A percentile compares a stretch with the other conserved stretches of the same genome.
These are phyloP conservation scores for Mortierella sp. DNA, from an alignment of 371 early-diverging fungal species.

Conservation along the genomic window DNA sequence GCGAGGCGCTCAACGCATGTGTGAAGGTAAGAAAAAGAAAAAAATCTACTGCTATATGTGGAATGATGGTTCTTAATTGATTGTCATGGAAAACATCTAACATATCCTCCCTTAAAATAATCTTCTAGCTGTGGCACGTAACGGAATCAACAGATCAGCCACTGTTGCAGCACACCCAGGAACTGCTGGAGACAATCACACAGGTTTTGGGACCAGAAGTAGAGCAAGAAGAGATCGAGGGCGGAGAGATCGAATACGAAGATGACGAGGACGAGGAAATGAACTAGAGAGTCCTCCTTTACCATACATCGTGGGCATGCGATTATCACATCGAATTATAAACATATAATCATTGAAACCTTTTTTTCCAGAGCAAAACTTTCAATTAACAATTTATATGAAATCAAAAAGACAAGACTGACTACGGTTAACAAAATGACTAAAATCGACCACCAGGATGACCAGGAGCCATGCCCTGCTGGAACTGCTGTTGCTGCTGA, in stretches of 20 bases:
- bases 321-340: neutral
- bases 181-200: slow-evolving; percentile 69
- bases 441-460: slow-evolving; percentile 26
- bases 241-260: slow-evolving; percentile 53
- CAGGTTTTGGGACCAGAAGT: slow-evolving; percentile 62
- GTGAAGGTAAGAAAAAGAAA: slow-evolving; percentile 65
- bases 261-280: slow-evolving; percentile 58
- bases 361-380: neutral
- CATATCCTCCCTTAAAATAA: neutral
- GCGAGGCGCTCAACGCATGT: slow-evolving; percentile 81
- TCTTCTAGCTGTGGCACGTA: slow-evolving; percentile 63
- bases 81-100: too few species aligned
- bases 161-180: slow-evolving; percentile 75
- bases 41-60: neutral
- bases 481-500: slow-evolving; percentile 20
- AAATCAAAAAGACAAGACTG: too few species aligned
- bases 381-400: too few species aligned
- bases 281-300: slow-evolving; percentile 45
- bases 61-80: neutral
- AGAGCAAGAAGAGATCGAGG: slow-evolving; percentile 45
- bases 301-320: too few species aligned
- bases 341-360: neutral
- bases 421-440: neutral
- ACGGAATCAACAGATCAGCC: slow-evolving; percentile 76
- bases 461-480: slow-evolving; percentile 29